These are phyloP conservation scores for Artemisia argyi DNA, from an alignment of 129 eudicot species.

Conservation along the genomic window DNA sequence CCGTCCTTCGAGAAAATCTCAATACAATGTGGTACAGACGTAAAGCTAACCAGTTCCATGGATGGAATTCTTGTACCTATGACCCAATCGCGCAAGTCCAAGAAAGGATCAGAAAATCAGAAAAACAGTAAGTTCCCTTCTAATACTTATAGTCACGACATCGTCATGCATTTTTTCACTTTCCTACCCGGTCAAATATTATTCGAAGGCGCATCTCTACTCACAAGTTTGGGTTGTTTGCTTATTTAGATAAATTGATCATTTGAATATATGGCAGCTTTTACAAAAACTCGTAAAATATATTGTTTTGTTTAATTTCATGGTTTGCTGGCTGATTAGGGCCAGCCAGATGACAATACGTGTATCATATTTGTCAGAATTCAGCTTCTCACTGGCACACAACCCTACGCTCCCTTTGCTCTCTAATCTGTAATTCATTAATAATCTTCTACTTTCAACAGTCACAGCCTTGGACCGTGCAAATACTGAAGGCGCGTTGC, in stretches of 20 bases:
- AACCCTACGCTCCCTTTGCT: neutral
- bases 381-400: neutral
- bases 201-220: too few species aligned
- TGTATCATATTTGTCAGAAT: too few species aligned
- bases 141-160: neutral
- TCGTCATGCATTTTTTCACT: too few species aligned
- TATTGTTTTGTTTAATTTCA: too few species aligned
- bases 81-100: conserved; percentile 59
- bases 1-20: conserved; percentile 77
- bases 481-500: conserved; percentile 79
- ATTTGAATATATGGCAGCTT: too few species aligned
- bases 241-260: too few species aligned
- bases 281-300: too few species aligned
- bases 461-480: conserved; percentile 95
- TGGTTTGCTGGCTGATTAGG: too few species aligned
- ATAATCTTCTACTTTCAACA: conserved; percentile 38
- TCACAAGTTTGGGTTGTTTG: too few species aligned
- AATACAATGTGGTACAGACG: conserved; percentile 65
- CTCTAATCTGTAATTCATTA: conserved; percentile 12
- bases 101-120: conserved; percentile 46
- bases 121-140: conserved; percentile 50
- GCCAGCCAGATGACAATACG: too few species aligned
- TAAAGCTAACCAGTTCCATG: conserved; percentile 52
- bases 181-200: too few species aligned
- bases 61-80: conserved; percentile 75